These are phyloP conservation scores for Fagopyrum tataricum DNA, from an alignment of 148 eudicot genomes.

Conservation along the genomic window DNA sequence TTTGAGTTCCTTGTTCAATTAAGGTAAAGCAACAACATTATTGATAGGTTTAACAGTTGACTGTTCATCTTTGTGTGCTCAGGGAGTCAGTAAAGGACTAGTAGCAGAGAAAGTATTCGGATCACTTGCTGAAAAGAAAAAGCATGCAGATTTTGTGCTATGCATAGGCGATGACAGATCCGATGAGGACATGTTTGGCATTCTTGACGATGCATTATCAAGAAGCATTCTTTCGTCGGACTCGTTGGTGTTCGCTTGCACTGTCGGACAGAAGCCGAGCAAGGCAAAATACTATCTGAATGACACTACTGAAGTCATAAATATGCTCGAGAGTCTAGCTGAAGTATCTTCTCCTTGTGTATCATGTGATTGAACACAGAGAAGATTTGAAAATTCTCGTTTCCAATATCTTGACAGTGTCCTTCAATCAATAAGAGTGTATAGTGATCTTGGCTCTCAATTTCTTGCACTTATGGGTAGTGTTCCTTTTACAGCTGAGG, in stretches of 20 bases:
- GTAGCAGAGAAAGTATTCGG: constrained; percentile 32
- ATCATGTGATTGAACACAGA: background rate
- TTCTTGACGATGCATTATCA: constrained; percentile 2
- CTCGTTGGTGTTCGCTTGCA: constrained; percentile 16
- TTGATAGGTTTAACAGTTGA: no score
- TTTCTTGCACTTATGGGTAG: background rate
- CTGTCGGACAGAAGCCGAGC: constrained; percentile 21
- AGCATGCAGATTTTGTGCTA: constrained; percentile 32
- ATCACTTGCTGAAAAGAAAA: constrained; percentile 23
- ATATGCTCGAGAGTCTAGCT: constrained; percentile 15
- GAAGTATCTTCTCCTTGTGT: background rate
- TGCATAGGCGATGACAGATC: constrained; percentile 21
- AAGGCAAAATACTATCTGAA: constrained; percentile 20
- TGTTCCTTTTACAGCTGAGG: no score
- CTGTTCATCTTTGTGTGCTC: background rate
- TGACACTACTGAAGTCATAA: constrained; percentile 18
- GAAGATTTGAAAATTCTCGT: no score
- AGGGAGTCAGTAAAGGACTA: constrained; percentile 36
- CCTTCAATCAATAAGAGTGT: background rate
- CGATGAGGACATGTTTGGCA: constrained; percentile 21
- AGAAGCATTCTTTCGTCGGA: constrained; percentile 12
- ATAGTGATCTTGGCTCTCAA: background rate
- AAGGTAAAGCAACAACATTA: background rate
- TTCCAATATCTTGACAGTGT: background rate
- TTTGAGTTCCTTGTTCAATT: background rate